Conservation (phyloP, 352 stramenopile genomes). For the Pythium phragmiticola region DNA sequence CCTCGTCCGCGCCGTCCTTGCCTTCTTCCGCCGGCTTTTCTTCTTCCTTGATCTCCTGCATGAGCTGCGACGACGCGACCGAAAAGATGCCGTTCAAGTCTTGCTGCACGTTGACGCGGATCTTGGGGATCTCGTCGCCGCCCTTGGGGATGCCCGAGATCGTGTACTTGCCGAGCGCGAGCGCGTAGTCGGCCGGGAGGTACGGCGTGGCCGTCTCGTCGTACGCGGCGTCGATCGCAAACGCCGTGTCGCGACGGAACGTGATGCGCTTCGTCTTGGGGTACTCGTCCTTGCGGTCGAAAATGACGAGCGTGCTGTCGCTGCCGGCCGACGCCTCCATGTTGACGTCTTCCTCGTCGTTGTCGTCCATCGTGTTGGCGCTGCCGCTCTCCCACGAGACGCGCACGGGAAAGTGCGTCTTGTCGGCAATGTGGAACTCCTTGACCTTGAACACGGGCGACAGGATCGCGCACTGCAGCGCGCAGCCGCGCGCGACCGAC, state of each 20-base stretch:
- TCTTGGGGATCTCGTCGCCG: slow-evolving; percentile 80
- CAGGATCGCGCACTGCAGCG: slow-evolving; percentile 98
- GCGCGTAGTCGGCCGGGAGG: slow-evolving; percentile 65
- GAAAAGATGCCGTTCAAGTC: slow-evolving; percentile 97
- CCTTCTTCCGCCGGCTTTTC: too few species aligned
- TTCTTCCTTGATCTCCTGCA: slow-evolving; percentile 94
- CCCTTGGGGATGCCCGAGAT: slow-evolving; percentile 87
- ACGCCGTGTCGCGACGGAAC: slow-evolving; percentile 91
- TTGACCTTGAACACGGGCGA: slow-evolving; percentile 98
- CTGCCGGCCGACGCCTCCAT: slow-evolving; percentile 46
- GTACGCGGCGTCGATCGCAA: slow-evolving; percentile 92
- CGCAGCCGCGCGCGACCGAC: slow-evolving; percentile 95
- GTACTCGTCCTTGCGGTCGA: slow-evolving; percentile 95
- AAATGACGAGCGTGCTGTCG: slow-evolving; percentile 94
- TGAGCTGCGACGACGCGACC: slow-evolving; percentile 95
- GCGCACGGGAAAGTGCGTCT: slow-evolving; percentile 91
- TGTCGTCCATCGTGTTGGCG: slow-evolving; percentile 51
- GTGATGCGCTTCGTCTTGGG: slow-evolving; percentile 97
- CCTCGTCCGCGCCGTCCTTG: slow-evolving; percentile 34
- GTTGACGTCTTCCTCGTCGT: slow-evolving; percentile 84
- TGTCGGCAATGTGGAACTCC: slow-evolving; percentile 88
- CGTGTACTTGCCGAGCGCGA: slow-evolving; percentile 91
- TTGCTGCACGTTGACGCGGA: slow-evolving; percentile 98
- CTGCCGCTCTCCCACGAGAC: slow-evolving; percentile 90
- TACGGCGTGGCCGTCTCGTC: slow-evolving; percentile 73